Base-by-base conservation (phyloP, 2,329 filamentous ascomycete species). In the Dothidotthia symphoricarpi region DNA sequence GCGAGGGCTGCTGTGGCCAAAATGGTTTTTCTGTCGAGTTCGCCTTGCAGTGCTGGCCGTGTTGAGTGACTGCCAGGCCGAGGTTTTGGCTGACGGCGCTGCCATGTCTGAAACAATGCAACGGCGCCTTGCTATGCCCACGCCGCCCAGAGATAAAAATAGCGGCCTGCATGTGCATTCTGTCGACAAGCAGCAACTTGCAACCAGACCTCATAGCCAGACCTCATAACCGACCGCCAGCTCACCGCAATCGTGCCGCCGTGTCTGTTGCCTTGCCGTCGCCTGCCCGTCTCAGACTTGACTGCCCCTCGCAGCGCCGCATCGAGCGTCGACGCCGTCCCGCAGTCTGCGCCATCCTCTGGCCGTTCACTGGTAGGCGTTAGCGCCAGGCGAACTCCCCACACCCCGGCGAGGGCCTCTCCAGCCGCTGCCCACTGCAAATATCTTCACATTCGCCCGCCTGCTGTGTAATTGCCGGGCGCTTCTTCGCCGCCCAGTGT, bases 341-440 rank as follows among this genome's bases (percentile, higher is more conserved):
- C 39, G 41, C 47, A 45, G 34, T 39, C 31, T 37, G 36, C 42
- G 43, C 53, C 43, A 17, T 40, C 39, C 45, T 45, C 16, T 47
- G 40, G 32, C 47, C 53, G 31, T 57, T 59, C 55, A 63, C 62
- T 63, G 63, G 53, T 54, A 58, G 59, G 60, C 61, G 38, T 64
- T 60, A 63, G 61, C 62, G 62, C 62, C 62, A 57, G 55, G 39
- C 46, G 43, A 43, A 47, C 49, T 50, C 53, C 55, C 50, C 53
- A 51, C 46, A 48, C 49, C 53, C 55, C 48, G 47, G 43, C 52
- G 44, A 60, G 54, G 61, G 59, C 61, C 59, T 63, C 60, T 41
- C 51, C 59, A 61, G 52, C 57, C 60, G 59, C 59, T 50, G 42
- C 50, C 13, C 36, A 34, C 46, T 46, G 49, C 55, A 49, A 57